Conservation (phyloP, 2,329 filamentous ascomycete species). For the Alternaria gaisen region DNA sequence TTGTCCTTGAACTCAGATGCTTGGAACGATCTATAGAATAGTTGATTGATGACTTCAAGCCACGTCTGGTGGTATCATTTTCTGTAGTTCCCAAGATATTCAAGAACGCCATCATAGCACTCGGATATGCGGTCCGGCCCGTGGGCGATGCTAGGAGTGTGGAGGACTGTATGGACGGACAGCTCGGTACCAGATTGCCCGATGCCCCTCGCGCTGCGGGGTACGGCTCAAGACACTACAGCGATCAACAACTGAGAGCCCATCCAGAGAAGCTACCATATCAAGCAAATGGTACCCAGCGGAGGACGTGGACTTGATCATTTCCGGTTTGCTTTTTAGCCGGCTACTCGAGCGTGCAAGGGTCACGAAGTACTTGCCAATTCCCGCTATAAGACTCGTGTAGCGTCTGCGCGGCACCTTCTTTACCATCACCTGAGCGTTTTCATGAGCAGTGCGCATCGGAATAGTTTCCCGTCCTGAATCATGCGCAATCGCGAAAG, state of each 20-base stretch:
- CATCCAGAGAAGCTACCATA: not conserved
- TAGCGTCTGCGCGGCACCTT: not conserved
- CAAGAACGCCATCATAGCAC: constrained; percentile 6
- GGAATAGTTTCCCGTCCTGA: constrained; percentile 4
- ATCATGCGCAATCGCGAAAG: not conserved
- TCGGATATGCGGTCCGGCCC: constrained; percentile 34
- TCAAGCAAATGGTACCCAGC: not conserved
- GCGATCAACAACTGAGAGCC: not conserved
- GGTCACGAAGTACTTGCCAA: not conserved
- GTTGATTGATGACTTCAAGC: not conserved
- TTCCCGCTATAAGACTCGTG: not conserved
- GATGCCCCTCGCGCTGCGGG: constrained; percentile 24
- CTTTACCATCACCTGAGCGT: not conserved
- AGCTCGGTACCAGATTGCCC: constrained; percentile 30
- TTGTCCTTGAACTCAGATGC: not conserved
- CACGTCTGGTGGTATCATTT: constrained; percentile 1
- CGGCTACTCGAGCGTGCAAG: not conserved
- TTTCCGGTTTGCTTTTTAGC: not conserved
- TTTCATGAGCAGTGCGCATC: not conserved
- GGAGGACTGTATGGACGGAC: constrained; percentile 31
- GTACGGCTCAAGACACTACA: constrained; percentile 8
- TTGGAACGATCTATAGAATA: not conserved
- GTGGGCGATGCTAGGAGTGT: constrained; percentile 11
- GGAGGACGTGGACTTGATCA: not conserved
- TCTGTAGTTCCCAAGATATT: not conserved